A percentile compares a stretch with the other conserved stretches of the same genome.
These are phyloP conservation scores for Corymbia maculata DNA, from an alignment of 345 rosid species.

Conservation along the genomic window DNA sequence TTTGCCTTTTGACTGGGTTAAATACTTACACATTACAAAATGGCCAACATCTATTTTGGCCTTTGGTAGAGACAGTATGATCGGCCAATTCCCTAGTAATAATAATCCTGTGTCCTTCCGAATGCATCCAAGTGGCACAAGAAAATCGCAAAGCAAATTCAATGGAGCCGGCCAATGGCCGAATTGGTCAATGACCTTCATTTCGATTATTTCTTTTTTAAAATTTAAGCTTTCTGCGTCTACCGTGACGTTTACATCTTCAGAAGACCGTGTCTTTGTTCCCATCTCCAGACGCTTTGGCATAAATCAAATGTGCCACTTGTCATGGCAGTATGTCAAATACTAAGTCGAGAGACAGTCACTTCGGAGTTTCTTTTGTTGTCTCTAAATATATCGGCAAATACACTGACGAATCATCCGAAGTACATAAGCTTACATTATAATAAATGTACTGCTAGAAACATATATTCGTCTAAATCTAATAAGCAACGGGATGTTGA, in stretches of 20 bases:
- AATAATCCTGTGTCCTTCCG: not conserved
- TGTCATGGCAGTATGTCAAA: not conserved
- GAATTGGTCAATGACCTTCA: not conserved
- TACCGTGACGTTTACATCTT: not conserved
- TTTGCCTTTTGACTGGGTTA: not conserved
- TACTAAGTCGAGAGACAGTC: not conserved
- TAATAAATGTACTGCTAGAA: not conserved
- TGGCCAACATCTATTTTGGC: not conserved
- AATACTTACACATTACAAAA: not conserved
- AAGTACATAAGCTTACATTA: not conserved
- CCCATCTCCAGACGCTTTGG: not conserved
- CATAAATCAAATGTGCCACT: not conserved
- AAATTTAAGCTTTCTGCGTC: not conserved
- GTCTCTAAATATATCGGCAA: not conserved
- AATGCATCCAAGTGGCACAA: not conserved
- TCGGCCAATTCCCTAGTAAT: not conserved
- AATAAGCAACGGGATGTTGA: not conserved
- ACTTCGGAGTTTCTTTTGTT: not conserved
- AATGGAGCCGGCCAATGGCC: not conserved
- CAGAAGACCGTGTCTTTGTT: not conserved
- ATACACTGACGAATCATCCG: not conserved
- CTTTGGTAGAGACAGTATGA: not conserved
- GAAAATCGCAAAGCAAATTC: not conserved
- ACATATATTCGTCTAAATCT: not conserved
- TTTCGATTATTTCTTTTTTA: not conserved